Evolutionary conservation across 192 early-diverging fungal genomes (phyloP).

Genomic region (Allomyces macrogynus): DNA sequence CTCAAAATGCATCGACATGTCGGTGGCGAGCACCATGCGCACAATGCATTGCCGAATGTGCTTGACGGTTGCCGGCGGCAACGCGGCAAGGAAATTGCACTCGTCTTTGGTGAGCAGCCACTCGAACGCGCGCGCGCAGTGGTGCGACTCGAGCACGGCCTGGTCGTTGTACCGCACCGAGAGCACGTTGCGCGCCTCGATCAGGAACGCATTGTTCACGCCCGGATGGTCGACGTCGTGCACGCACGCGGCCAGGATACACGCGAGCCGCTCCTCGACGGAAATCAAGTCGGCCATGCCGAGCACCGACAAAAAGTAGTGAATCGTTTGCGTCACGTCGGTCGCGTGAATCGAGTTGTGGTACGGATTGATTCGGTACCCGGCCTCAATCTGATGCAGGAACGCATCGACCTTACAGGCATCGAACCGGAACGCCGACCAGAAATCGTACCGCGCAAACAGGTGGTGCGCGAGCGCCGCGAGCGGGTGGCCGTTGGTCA

Average conservation of each 20-base stretch:
- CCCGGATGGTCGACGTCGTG: conserved; percentile 40
- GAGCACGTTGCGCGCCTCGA: conserved; percentile 18
- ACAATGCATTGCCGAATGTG: conserved; percentile 24
- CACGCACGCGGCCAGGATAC: conserved; percentile 21
- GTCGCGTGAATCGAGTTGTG: conserved; percentile 34
- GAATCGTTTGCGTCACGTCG: conserved; percentile 27
- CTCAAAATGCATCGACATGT: conserved; percentile 38
- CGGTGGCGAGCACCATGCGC: conserved; percentile 35
- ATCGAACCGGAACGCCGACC: not conserved
- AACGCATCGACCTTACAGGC: not conserved
- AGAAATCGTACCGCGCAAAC: not conserved
- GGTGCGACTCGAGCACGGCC: conserved; percentile 30
- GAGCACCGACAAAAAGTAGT: conserved; percentile 16
- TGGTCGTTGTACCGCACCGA: conserved; percentile 38
- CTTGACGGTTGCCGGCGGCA: conserved; percentile 23
- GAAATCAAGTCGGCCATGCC: conserved; percentile 8
- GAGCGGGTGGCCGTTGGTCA: conserved; percentile 3
- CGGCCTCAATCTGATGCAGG: conserved; percentile 17
- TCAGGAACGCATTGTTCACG: conserved; percentile 31
- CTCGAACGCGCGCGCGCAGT: conserved; percentile 28
- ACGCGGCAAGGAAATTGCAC: conserved; percentile 22
- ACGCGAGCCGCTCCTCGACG: conserved; percentile 22
- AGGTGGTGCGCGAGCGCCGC: not conserved
- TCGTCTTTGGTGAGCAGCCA: conserved; percentile 13
- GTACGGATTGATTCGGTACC: conserved; percentile 28